Percentiles rank a stretch among this genome's conserved stretches.
Evolutionary conservation across 2,329 filamentous ascomycete species (phyloP).

Genomic region (Parasarocladium wereldwijsianum): DNA sequence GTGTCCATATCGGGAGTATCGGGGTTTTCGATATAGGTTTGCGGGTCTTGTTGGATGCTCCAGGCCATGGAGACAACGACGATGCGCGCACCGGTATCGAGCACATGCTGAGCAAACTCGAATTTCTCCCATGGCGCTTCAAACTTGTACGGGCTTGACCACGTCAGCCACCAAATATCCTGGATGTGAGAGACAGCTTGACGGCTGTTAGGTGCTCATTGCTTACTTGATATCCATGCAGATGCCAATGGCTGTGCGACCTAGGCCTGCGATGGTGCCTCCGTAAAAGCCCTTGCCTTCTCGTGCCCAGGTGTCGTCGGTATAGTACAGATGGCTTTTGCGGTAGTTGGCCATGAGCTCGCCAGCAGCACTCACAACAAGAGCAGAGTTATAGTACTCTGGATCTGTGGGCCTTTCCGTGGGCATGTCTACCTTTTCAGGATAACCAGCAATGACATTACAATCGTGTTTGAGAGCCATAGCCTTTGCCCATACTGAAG

Average conservation of each 20-base stretch:
- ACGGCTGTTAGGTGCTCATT: neutral
- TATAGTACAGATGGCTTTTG: constrained; percentile 43
- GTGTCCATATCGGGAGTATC: constrained; percentile 57
- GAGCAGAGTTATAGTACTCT: constrained; percentile 38
- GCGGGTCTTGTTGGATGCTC: constrained; percentile 44
- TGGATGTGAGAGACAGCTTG: neutral
- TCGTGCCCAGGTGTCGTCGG: constrained; percentile 46
- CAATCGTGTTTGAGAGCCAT: constrained; percentile 53
- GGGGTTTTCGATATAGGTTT: constrained; percentile 28
- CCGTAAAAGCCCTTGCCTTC: constrained; percentile 40
- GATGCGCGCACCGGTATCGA: constrained; percentile 41
- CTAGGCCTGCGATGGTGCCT: constrained; percentile 29
- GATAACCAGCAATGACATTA: constrained; percentile 57
- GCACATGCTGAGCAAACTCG: constrained; percentile 37
- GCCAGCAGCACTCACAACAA: constrained; percentile 42
- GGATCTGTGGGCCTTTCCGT: constrained; percentile 33
- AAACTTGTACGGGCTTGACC: constrained; percentile 20
- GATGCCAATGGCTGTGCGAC: constrained; percentile 41
- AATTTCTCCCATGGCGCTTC: constrained; percentile 22
- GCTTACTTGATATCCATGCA: constrained; percentile 45
- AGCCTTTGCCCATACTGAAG: constrained; percentile 55
- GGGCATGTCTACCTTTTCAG: constrained; percentile 46
- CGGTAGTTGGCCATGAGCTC: constrained; percentile 47
- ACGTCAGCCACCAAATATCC: neutral
- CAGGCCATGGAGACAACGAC: constrained; percentile 68